A percentile compares a stretch with the other conserved stretches of the same genome.
Evolutionary conservation across 495 filamentous ascomycete genomes (phyloP).

Genomic region (Aspergillus bertholletiae): DNA sequence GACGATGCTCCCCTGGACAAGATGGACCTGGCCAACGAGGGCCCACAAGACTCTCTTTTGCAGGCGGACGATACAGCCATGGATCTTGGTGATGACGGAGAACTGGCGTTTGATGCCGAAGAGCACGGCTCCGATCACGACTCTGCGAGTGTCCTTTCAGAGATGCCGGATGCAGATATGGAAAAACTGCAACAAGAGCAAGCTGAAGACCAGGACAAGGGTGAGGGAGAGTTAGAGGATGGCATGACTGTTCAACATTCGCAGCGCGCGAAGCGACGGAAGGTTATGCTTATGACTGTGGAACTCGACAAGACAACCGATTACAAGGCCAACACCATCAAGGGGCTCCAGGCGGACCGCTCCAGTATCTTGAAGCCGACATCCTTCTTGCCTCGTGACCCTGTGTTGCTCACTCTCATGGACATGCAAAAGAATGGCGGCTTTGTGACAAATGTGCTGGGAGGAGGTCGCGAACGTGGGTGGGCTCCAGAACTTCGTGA

Average conservation of each 20-base stretch:
- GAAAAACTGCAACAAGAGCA: constrained; percentile 26
- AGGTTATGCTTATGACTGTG: constrained; percentile 53
- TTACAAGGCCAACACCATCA: constrained; percentile 58
- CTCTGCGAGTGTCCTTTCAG: constrained; percentile 41
- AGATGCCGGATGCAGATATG: constrained; percentile 56
- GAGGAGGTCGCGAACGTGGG: constrained; percentile 67
- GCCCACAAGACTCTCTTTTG: constrained; percentile 26
- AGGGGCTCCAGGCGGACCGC: constrained; percentile 73
- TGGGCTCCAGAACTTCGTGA: constrained; percentile 92
- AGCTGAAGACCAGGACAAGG: constrained; percentile 30
- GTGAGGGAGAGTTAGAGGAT: constrained; percentile 44
- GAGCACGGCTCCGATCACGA: constrained; percentile 61
- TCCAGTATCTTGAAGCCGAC: constrained; percentile 76
- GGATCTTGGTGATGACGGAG: constrained; percentile 44
- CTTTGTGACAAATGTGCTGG: constrained; percentile 75
- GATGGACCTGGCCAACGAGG: constrained; percentile 33
- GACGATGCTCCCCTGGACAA: constrained; percentile 45
- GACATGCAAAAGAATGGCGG: constrained; percentile 83
- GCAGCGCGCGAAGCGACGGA: constrained; percentile 73
- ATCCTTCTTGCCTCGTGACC: constrained; percentile 79
- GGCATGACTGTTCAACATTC: constrained; percentile 53
- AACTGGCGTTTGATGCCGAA: constrained; percentile 51
- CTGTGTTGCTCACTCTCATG: constrained; percentile 80
- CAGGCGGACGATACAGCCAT: constrained; percentile 38
- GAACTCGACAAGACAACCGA: constrained; percentile 64